These are phyloP conservation scores for Ceratocystis cubensis DNA, from an alignment of 2,329 filamentous ascomycete genomes.

Conservation along the genomic window DNA sequence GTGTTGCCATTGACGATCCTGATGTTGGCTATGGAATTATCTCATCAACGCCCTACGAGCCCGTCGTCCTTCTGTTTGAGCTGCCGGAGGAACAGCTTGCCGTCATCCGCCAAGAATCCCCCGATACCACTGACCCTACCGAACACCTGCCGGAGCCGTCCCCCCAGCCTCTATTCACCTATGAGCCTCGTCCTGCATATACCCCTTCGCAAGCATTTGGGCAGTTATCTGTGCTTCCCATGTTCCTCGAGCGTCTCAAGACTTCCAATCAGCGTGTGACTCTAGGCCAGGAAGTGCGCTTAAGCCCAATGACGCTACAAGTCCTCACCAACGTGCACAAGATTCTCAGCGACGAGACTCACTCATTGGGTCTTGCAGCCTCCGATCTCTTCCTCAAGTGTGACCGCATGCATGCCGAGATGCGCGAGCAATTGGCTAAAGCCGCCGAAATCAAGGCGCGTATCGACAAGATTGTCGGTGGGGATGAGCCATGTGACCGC, in stretches of 20 bases:
- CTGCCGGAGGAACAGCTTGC: slow-evolving; percentile 40
- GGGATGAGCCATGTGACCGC: slow-evolving; percentile 43
- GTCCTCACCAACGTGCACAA: slow-evolving; percentile 63
- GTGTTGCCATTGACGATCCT: slow-evolving; percentile 43
- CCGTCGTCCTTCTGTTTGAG: slow-evolving; percentile 48
- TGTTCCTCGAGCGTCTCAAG: slow-evolving; percentile 43
- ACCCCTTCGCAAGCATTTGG: slow-evolving; percentile 50
- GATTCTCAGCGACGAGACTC: slow-evolving; percentile 55
- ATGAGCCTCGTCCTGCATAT: slow-evolving; percentile 54
- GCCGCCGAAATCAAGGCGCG: slow-evolving; percentile 52
- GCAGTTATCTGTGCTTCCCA: slow-evolving; percentile 42
- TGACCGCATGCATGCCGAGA: slow-evolving; percentile 53
- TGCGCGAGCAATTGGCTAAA: slow-evolving; percentile 53
- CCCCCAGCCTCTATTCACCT: slow-evolving; percentile 38
- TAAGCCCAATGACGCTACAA: slow-evolving; percentile 58
- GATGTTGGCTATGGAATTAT: slow-evolving; percentile 53
- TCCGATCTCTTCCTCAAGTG: slow-evolving; percentile 62
- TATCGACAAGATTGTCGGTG: slow-evolving; percentile 49
- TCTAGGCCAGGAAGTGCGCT: slow-evolving; percentile 53
- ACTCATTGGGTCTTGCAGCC: slow-evolving; percentile 54
- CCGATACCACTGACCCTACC: slow-evolving; percentile 5
- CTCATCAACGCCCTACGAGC: slow-evolving; percentile 45
- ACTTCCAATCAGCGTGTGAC: slow-evolving; percentile 49
- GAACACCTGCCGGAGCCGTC: slow-evolving; percentile 4
- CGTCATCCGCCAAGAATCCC: slow-evolving; percentile 16